Conservation (phyloP, 2,329 filamentous ascomycete genomes). For the Beauveria pseudobassiana region DNA sequence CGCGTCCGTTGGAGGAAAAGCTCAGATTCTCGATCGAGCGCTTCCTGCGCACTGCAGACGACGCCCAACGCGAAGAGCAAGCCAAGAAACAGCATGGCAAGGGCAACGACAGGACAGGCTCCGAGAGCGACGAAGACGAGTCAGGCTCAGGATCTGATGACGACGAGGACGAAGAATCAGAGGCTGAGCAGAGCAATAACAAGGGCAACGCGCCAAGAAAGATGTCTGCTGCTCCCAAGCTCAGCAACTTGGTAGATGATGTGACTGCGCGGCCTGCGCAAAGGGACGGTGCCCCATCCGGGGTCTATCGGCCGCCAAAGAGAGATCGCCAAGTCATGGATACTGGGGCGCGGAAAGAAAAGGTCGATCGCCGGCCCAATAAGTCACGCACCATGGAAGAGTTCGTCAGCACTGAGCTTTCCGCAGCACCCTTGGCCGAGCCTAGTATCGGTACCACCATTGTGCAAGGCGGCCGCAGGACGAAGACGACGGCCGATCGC, state of each 20-base stretch:
- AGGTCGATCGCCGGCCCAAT: slow-evolving; percentile 51
- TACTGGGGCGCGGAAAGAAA: slow-evolving; percentile 48
- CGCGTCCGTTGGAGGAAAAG: slow-evolving; percentile 80
- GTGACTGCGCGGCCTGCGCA: slow-evolving; percentile 20
- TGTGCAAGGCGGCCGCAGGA: slow-evolving; percentile 65
- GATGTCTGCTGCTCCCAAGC: slow-evolving; percentile 25
- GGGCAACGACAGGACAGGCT: slow-evolving; percentile 17
- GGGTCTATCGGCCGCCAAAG: slow-evolving; percentile 81
- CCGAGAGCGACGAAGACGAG: slow-evolving; percentile 16
- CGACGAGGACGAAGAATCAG: slow-evolving; percentile 24
- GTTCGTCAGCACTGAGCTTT: slow-evolving; percentile 80
- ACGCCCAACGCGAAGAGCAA: slow-evolving; percentile 47
- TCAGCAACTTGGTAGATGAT: slow-evolving; percentile 27
- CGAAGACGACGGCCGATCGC: slow-evolving; percentile 70
- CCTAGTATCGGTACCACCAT: slow-evolving; percentile 92
- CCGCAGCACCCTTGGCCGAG: slow-evolving; percentile 70
- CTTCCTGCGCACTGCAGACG: slow-evolving; percentile 79
- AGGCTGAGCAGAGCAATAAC: slow-evolving; percentile 13
- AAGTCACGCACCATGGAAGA: slow-evolving; percentile 87
- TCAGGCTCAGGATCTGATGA: slow-evolving; percentile 24
- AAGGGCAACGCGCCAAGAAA: slow-evolving; percentile 17
- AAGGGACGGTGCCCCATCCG: slow-evolving; percentile 40
- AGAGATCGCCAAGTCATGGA: slow-evolving; percentile 85
- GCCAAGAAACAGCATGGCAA: slow-evolving; percentile 22
- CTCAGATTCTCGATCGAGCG: slow-evolving; percentile 95